These are phyloP conservation scores for Coemansia sp. DNA, from an alignment of 192 early-diverging fungal genomes.

Conservation along the genomic window DNA sequence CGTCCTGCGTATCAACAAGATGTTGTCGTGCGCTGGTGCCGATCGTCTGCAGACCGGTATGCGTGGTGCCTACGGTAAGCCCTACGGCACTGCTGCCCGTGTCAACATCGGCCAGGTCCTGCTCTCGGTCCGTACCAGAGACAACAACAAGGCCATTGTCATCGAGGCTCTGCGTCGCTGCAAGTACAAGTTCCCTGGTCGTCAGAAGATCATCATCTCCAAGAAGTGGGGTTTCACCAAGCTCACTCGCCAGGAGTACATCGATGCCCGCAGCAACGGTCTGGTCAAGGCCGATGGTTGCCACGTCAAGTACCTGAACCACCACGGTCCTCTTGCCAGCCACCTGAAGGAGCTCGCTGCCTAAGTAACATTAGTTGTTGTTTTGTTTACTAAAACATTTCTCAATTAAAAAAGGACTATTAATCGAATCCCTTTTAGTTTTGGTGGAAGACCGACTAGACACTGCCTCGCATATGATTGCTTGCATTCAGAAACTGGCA, in stretches of 20 bases:
- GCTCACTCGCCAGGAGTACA: slow-evolving; percentile 89
- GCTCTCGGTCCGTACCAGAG: slow-evolving; percentile 94
- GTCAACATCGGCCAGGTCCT: slow-evolving; percentile 98
- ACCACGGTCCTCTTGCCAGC: slow-evolving; percentile 74
- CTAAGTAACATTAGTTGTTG: too few species aligned
- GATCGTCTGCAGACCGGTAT: slow-evolving; percentile 99
- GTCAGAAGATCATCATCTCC: slow-evolving; percentile 98
- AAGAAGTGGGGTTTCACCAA: slow-evolving; percentile 99
- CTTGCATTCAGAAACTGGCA: too few species aligned
- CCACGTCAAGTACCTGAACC: slow-evolving; percentile 91
- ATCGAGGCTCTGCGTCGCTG: slow-evolving; percentile 90
- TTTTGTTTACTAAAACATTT: too few species aligned
- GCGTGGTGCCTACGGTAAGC: slow-evolving; percentile 99
- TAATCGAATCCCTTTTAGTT: too few species aligned
- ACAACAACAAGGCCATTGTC: slow-evolving; percentile 86
- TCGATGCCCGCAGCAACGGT: slow-evolving; percentile 71
- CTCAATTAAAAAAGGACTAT: too few species aligned
- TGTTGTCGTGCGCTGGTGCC: slow-evolving; percentile 99
- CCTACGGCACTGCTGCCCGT: slow-evolving; percentile 91
- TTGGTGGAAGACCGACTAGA: too few species aligned
- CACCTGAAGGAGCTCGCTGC: slow-evolving; percentile 45
- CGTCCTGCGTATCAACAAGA: slow-evolving; percentile 99
- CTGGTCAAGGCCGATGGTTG: slow-evolving; percentile 89
- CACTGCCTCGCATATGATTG: too few species aligned
- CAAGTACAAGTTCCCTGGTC: slow-evolving; percentile 99